A percentile compares a stretch with the other conserved stretches of the same genome.
Evolutionary conservation across 495 filamentous ascomycete species (phyloP).

Genomic region (Annulohypoxylon nitens): DNA sequence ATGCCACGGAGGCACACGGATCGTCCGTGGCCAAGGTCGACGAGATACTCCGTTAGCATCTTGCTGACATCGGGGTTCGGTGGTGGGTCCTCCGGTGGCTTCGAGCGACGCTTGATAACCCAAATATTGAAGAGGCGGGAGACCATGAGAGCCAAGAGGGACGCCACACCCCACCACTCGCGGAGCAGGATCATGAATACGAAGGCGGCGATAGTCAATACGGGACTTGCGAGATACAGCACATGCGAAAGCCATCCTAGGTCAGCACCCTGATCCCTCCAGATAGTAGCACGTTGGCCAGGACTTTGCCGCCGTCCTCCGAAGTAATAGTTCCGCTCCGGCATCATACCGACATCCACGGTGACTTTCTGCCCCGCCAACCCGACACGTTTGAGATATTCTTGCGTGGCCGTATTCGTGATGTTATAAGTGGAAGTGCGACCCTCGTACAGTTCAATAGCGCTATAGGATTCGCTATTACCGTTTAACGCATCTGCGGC

Average conservation of each 20-base stretch:
- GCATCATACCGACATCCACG: slow-evolving; percentile 57
- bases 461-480: slow-evolving; percentile 42
- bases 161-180: slow-evolving; percentile 67
- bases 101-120: slow-evolving; percentile 64
- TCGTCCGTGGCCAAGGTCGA: slow-evolving; percentile 51
- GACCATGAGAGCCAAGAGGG: slow-evolving; percentile 61
- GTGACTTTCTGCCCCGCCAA: slow-evolving; percentile 60
- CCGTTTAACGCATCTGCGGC: slow-evolving; percentile 61
- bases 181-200: slow-evolving; percentile 56
- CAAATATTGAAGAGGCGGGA: slow-evolving; percentile 68
- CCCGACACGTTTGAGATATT: slow-evolving; percentile 64
- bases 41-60: slow-evolving; percentile 49
- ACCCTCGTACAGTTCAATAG: slow-evolving; percentile 54
- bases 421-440: slow-evolving; percentile 58
- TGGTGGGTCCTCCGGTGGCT: slow-evolving; percentile 35
- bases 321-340: slow-evolving; percentile 34
- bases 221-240: slow-evolving; percentile 60
- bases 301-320: slow-evolving; percentile 25
- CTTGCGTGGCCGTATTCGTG: slow-evolving; percentile 66
- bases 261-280: slow-evolving; percentile 49
- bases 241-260: slow-evolving; percentile 57
- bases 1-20: slow-evolving; percentile 64
- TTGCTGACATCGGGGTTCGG: slow-evolving; percentile 34
- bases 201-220: slow-evolving; percentile 58
- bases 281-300: slow-evolving; percentile 51